Evolutionary conservation across 2,329 filamentous ascomycete species (phyloP), one percentile per base, ranked within the genome.

Genomic region (Cladosporium oxysporum): DNA sequence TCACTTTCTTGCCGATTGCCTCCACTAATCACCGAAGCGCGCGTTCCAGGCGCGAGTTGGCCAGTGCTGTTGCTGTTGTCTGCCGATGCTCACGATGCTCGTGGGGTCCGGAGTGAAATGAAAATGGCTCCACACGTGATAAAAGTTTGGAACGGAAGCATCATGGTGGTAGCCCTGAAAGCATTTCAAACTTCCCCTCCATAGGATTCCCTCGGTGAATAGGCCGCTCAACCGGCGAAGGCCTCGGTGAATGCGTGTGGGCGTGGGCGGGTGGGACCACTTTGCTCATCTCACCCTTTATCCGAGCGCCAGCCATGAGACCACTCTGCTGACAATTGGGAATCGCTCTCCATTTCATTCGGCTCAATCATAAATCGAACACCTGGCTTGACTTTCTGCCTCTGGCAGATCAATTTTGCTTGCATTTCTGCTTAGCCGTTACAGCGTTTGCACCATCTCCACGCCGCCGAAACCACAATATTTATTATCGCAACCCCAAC

Each of bases 11-110:
- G n/a, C n/a, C n/a, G n/a, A n/a, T n/a, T n/a, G 37, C 37, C 8
- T 44, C 37, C 49, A 29, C 59, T 62, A 28, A 31, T 53, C 31
- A 14, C 7, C 12, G 16, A 11, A 28, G 55, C 55, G 26, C 29
- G 49, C 49, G 60, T 57, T 63, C 61, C 61, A 63, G 61, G 35
- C 53, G 49, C 33, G 33, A 55, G 47, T 23, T 62, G 59, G 59
- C 59, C 59, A 62, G 59, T 62, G 59, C 59, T 62, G 44, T 50
- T 47, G 23, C 52, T 57, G 26, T 1, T 31, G 16, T 33, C 29
- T 33, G 55, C 14, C 55, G 31, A n/a, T 16, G 21, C 44, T 33
- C 59, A 47, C 55, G 31, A n/a, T 16, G 21, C 44, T 33, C 59
- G 59, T 62, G 59, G 59, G 47, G 44, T 61, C 44, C 44, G 58